Evolutionary conservation across 805 yeast species (phyloP).

Genomic region (Spathaspora boniae): DNA sequence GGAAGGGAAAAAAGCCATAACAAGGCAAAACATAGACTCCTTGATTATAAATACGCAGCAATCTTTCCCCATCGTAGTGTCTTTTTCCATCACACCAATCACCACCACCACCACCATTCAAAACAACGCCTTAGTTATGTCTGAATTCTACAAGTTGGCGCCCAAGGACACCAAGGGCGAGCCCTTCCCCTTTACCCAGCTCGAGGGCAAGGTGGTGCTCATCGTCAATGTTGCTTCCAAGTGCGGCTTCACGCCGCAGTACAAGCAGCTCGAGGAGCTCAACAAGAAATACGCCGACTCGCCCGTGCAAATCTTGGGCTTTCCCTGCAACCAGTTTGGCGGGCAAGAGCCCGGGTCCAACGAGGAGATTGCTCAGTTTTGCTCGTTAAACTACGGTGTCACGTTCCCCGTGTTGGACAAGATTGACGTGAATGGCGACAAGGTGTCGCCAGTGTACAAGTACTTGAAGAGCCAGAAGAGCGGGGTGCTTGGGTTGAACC

Average conservation of each 20-base stretch:
- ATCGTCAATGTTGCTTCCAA: constrained; percentile 44
- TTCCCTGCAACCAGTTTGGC: constrained; percentile 45
- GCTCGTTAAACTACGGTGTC: constrained; percentile 82
- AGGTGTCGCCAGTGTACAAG: constrained; percentile 76
- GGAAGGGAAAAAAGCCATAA: too few relatives aligned
- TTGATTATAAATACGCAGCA: too few relatives aligned
- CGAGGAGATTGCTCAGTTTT: constrained; percentile 68
- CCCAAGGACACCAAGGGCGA: constrained; percentile 39
- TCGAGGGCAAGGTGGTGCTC: constrained; percentile 46
- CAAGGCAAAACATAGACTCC: too few relatives aligned
- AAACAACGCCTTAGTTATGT: constrained; percentile 12
- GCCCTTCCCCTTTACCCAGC: constrained; percentile 32
- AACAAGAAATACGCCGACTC: constrained; percentile 35
- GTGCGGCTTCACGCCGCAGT: constrained; percentile 45
- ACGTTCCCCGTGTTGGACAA: constrained; percentile 85
- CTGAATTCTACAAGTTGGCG: constrained; percentile 38
- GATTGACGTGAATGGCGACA: constrained; percentile 83
- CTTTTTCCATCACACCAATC: too few relatives aligned
- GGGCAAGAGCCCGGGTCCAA: constrained; percentile 40
- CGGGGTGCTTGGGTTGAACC: constrained; percentile 41
- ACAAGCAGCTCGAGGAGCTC: constrained; percentile 39
- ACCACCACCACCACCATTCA: too few relatives aligned
- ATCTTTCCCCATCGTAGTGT: too few relatives aligned
- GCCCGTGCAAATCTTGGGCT: constrained; percentile 37
- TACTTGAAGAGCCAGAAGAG: constrained; percentile 63